phyloP scores from a whole-genome alignment of 768 basidiomycete species.

The Suillus subluteus region DNA sequence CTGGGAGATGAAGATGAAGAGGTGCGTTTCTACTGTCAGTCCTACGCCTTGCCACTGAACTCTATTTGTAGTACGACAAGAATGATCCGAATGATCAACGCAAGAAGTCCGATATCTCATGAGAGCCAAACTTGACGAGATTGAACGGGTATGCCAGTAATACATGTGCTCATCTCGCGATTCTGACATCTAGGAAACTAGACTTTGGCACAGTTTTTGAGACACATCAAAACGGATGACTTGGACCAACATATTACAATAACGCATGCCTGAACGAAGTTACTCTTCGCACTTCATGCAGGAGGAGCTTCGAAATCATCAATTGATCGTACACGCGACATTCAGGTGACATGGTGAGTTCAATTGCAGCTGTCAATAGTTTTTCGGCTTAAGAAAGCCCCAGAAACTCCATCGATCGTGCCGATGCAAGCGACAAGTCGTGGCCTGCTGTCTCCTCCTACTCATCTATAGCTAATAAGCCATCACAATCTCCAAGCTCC shows the following conservation, averaged over 20 bases:
- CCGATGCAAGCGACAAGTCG: too few relatives aligned
- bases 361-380: too few relatives aligned
- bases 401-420: too few relatives aligned
- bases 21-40: constrained; percentile 31
- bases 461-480: too few relatives aligned
- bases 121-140: constrained; percentile 77
- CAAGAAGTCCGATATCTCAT: constrained; percentile 75
- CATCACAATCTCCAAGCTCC: too few relatives aligned
- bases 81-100: constrained; percentile 75
- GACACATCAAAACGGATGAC: constrained; percentile 31
- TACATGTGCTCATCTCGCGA: constrained; percentile 22
- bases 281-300: too few relatives aligned
- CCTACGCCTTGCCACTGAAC: constrained; percentile 19
- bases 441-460: too few relatives aligned
- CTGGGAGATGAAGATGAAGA: constrained; percentile 47
- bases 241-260: constrained; percentile 26
- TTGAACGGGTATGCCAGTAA: constrained; percentile 57
- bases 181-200: constrained; percentile 35
- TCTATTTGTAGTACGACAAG: constrained; percentile 56
- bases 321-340: too few relatives aligned
- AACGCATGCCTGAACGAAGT: constrained; percentile 22
- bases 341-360: too few relatives aligned
- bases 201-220: constrained; percentile 70
- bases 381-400: too few relatives aligned
- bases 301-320: too few relatives aligned